These are phyloP conservation scores for Solanum ossicruentum DNA, from an alignment of 257 asterid genomes.

Conservation along the genomic window DNA sequence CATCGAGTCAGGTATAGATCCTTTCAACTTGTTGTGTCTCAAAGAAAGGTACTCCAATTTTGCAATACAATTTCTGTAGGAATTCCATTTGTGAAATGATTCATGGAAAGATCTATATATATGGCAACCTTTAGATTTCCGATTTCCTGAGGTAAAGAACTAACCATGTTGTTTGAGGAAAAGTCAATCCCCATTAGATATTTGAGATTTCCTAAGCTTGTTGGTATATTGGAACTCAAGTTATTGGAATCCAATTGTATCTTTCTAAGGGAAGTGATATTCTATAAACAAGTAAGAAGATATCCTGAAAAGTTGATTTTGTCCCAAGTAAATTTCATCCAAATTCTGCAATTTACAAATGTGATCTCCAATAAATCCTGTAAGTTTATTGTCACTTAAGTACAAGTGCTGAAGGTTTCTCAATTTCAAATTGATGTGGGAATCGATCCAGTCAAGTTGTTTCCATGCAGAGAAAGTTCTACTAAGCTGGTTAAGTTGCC, in stretches of 20 bases:
- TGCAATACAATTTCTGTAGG: no score
- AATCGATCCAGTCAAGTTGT: no score
- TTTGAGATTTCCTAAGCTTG: background rate
- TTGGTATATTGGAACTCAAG: background rate
- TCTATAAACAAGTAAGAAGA: background rate
- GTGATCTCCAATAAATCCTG: background rate
- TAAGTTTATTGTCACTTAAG: background rate
- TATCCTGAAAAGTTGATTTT: background rate
- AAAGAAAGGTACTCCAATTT: no score
- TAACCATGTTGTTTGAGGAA: background rate
- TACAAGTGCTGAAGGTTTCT: no score
- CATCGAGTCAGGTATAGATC: no score
- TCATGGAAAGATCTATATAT: no score
- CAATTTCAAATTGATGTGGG: no score
- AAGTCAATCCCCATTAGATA: no score
- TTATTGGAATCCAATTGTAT: background rate
- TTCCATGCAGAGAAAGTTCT: accelerated
- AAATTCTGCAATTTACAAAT: background rate
- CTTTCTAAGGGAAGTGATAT: background rate
- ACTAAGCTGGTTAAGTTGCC: background rate
- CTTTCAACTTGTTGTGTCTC: no score
- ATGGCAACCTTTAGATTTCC: no score
- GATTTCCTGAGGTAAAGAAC: background rate
- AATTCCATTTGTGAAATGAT: no score
- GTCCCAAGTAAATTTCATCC: background rate